Evolutionary conservation across 1,284 basidiomycete genomes (phyloP), one percentile per base, ranked within the genome.

Genomic region (Ceratobasidium sp.): DNA sequence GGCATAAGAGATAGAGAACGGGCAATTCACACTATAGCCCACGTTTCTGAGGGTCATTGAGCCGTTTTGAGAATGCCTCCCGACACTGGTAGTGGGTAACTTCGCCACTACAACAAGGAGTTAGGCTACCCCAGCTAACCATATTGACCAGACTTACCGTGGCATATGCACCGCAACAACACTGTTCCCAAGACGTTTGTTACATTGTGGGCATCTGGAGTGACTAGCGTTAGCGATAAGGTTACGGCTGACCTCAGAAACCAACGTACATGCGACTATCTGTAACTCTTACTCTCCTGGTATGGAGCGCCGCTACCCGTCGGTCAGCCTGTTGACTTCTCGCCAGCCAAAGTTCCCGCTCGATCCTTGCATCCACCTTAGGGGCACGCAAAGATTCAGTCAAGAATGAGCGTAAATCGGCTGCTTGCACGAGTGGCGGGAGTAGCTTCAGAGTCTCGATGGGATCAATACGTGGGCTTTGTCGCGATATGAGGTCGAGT

Each of bases 1-100:
- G 13, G 40, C 18, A 20, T 28, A n/a, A 10, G 33, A 26, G 33
- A 9, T 6, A 60, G 58, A 26, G 7, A 33, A 4, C 63, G n/a
- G 6, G 42, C n/a, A 44, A 15, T 2, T 39, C 2, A 13, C 3
- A 39, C 20, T 58, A 79, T 81, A 60, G 81, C 79, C 33, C 83
- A 78, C 42, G 81, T 26, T 78, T 81, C 79, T 23, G 82, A 81
- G 7, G 85, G 82, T 61, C 76, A 79, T 10, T 80, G 3, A 72
- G 7, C 20, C 70, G 70, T 49, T 85, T 87, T 18, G 93, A 88
- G 84, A 97, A 97, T 1, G 89, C 89, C 83, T 97, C 96, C 55
- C 95, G 92, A 84, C 96, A 98, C 81, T 97, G 94, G 83, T 97
- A 95, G 86, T 97, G 96, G 0, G 96, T 97, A 1, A 97, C 96